These are phyloP conservation scores for Bipolaris bicolor DNA, from an alignment of 2,329 filamentous ascomycete genomes.

Conservation along the genomic window DNA sequence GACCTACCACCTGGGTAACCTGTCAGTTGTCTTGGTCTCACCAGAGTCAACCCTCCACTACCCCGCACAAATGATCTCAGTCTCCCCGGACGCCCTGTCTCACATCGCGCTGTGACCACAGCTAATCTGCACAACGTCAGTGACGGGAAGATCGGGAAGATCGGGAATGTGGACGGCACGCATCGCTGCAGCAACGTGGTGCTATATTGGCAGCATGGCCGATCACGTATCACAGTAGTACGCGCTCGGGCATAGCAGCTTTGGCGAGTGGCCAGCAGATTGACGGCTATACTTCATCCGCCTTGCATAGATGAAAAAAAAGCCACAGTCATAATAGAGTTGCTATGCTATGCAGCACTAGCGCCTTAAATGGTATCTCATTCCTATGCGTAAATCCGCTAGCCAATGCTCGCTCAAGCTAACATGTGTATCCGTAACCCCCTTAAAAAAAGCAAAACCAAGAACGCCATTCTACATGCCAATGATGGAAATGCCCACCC, in stretches of 20 bases:
- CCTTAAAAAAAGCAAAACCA: neutral
- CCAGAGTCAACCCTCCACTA: slow-evolving; percentile 10
- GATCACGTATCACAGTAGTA: neutral
- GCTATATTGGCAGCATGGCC: neutral
- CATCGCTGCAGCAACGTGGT: neutral
- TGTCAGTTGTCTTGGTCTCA: slow-evolving; percentile 14
- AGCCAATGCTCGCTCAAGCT: neutral
- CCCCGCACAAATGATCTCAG: slow-evolving; percentile 7
- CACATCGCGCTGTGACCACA: slow-evolving; percentile 22
- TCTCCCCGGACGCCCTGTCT: neutral
- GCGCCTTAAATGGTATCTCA: neutral
- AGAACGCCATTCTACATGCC: slow-evolving; percentile 6
- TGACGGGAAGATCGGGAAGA: neutral
- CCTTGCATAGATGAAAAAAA: too few relatives aligned
- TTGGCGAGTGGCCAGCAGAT: neutral
- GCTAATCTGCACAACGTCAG: slow-evolving; percentile 19
- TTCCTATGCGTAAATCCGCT: neutral
- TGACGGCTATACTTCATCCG: too few relatives aligned
- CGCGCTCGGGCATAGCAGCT: neutral
- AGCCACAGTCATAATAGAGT: neutral
- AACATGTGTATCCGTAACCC: neutral
- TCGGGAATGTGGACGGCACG: neutral
- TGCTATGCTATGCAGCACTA: neutral
- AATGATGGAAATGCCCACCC: neutral
- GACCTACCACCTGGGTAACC: slow-evolving; percentile 10